Conservation (phyloP, 441 rosid genomes). For the Croton laevigatus region DNA sequence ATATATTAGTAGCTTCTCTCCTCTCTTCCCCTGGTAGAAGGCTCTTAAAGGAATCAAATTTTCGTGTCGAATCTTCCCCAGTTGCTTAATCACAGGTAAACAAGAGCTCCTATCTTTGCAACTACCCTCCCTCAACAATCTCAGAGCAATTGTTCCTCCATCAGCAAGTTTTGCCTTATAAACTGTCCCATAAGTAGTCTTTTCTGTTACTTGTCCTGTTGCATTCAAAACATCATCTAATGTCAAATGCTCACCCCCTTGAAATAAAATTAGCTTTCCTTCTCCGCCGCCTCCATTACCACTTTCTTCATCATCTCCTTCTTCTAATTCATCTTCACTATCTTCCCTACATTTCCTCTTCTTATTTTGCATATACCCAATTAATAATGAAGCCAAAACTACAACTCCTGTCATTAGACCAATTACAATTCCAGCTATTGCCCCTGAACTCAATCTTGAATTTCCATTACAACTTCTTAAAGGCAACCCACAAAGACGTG, state of each 20-base stretch:
- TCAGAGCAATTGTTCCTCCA: slow-evolving; percentile 88
- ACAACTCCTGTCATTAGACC: slow-evolving; percentile 89
- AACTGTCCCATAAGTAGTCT: slow-evolving; percentile 89
- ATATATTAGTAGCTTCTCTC: slow-evolving; percentile 92
- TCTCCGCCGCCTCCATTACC: slow-evolving; percentile 44
- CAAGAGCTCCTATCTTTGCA: slow-evolving; percentile 77
- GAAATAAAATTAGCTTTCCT: slow-evolving; percentile 81
- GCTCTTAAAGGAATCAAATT: slow-evolving; percentile 89
- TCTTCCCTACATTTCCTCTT: slow-evolving; percentile 56
- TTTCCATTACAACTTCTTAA: slow-evolving; percentile 58
- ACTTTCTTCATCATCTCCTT: slow-evolving; percentile 61
- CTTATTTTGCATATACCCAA: slow-evolving; percentile 88
- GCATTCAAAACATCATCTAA: slow-evolving; percentile 93
- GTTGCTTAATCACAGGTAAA: slow-evolving; percentile 66
- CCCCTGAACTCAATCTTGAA: slow-evolving; percentile 73
- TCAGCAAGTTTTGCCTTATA: slow-evolving; percentile 91
- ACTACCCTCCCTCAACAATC: slow-evolving; percentile 88
- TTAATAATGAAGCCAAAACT: slow-evolving; percentile 73
- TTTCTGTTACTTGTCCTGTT: slow-evolving; percentile 92
- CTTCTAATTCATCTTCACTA: slow-evolving; percentile 76
- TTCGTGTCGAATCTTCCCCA: slow-evolving; percentile 81
- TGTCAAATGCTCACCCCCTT: slow-evolving; percentile 94
- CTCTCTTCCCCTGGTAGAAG: slow-evolving; percentile 91
- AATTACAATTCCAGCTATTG: slow-evolving; percentile 91
- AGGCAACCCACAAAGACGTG: slow-evolving; percentile 81